Conservation (phyloP, 78 protist species). For the Cavenderia fasciculata region DNA sequence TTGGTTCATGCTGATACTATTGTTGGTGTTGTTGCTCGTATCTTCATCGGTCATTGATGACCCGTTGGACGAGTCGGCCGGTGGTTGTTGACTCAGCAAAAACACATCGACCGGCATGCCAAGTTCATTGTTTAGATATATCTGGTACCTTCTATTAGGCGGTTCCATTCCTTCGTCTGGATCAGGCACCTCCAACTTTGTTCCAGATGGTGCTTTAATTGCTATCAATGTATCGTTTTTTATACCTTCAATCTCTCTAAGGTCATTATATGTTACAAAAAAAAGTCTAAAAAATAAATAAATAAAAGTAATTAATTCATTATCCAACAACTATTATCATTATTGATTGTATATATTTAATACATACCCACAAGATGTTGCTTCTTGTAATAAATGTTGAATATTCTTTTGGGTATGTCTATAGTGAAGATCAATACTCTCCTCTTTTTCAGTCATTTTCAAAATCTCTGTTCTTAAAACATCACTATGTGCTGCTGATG, state of each 20-base stretch:
- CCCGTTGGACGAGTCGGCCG: too few species aligned
- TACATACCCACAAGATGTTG: constrained; percentile 45
- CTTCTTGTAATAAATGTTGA: not conserved
- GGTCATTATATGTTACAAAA: constrained; percentile 90
- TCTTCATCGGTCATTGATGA: not conserved
- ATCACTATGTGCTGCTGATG: constrained; percentile 18
- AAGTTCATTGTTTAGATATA: constrained; percentile 42
- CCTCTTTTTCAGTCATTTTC: constrained; percentile 46
- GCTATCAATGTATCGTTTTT: constrained; percentile 89
- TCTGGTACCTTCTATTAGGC: constrained; percentile 68
- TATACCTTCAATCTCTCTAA: constrained; percentile 67
- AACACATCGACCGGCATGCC: constrained; percentile 64
- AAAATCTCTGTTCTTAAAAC: constrained; percentile 31
- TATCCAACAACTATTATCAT: too few species aligned
- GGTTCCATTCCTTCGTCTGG: constrained; percentile 88
- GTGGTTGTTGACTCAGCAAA: constrained; percentile 28
- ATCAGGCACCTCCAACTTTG: constrained; percentile 92
- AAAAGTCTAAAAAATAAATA: constrained; percentile 47
- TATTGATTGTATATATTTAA: not conserved
- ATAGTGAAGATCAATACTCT: constrained; percentile 1
- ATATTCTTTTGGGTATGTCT: constrained; percentile 25
- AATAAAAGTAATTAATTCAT: too few species aligned
- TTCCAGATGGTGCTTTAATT: constrained; percentile 92
- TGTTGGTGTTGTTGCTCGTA: not conserved
- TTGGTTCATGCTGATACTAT: not conserved